Conservation (phyloP, 176 grass and related monocot genomes). For the Oryza nivara region DNA sequence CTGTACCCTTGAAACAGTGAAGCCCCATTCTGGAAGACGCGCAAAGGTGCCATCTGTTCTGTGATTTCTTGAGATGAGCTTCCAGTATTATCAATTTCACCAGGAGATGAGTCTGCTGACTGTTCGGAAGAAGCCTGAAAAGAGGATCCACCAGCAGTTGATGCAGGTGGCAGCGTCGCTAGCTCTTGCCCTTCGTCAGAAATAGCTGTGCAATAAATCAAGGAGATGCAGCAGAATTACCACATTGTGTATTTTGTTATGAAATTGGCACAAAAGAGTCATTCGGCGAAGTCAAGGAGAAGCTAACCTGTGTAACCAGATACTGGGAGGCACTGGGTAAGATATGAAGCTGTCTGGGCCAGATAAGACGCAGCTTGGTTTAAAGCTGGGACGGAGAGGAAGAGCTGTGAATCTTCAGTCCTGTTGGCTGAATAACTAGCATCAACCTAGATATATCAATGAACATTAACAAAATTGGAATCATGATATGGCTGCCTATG, state of each 20-base stretch:
- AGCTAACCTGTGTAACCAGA: slow-evolving; percentile 56
- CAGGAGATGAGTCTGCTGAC: slow-evolving; percentile 11
- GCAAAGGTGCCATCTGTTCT: too few relatives aligned
- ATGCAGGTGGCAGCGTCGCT: slow-evolving; percentile 39
- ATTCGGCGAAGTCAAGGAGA: background rate
- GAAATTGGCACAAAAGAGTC: background rate
- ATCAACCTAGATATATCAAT: slow-evolving; percentile 52
- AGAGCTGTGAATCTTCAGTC: slow-evolving; percentile 58
- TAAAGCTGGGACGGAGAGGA: slow-evolving; percentile 57
- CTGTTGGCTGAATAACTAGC: slow-evolving; percentile 51
- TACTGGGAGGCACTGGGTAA: slow-evolving; percentile 75
- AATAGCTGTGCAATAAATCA: slow-evolving; percentile 32
- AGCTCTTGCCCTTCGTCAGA: slow-evolving; percentile 60
- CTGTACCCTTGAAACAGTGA: too few relatives aligned
- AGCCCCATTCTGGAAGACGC: too few relatives aligned
- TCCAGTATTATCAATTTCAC: too few relatives aligned
- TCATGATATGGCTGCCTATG: background rate
- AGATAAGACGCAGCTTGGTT: slow-evolving; percentile 78
- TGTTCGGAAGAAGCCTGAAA: slow-evolving; percentile 34
- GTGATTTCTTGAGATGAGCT: too few relatives aligned
- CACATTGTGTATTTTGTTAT: background rate
- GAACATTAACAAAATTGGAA: background rate
- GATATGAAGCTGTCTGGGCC: slow-evolving; percentile 80
- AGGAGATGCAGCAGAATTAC: slow-evolving; percentile 4
- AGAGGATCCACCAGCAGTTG: slow-evolving; percentile 15